These are phyloP conservation scores for Talaromyces sp. DNA, from an alignment of 2,329 filamentous ascomycete genomes.

Conservation along the genomic window DNA sequence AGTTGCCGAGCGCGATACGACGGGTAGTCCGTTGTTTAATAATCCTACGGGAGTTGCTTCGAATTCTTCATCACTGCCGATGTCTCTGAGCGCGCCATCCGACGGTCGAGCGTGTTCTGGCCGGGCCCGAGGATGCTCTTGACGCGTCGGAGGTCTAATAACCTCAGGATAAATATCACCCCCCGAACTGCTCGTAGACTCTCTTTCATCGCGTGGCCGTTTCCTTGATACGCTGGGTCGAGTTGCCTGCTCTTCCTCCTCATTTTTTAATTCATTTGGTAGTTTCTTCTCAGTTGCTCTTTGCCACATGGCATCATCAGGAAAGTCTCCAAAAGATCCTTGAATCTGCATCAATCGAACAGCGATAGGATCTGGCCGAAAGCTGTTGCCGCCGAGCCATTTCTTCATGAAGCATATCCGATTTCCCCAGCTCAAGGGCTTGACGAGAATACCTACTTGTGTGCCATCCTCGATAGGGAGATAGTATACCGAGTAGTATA, in stretches of 20 bases:
- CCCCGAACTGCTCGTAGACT: conserved; percentile 4
- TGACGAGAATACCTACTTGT: neutral
- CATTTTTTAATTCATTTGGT: neutral
- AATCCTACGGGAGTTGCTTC: neutral
- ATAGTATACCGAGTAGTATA: conserved; percentile 1
- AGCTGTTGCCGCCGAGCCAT: neutral
- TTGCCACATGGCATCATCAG: neutral
- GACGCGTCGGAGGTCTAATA: neutral
- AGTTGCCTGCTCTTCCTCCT: neutral
- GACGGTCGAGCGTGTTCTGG: neutral
- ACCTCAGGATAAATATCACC: neutral
- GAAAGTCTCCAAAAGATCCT: conserved; percentile 2
- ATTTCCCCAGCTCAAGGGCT: neutral
- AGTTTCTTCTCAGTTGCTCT: neutral
- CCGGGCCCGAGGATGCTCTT: neutral
- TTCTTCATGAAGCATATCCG: conserved; percentile 2
- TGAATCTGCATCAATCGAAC: neutral
- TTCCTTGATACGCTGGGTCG: neutral
- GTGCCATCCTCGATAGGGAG: conserved; percentile 3
- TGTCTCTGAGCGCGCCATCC: neutral
- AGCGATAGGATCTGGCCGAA: conserved; percentile 3
- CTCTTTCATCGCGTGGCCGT: neutral
- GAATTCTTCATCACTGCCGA: neutral
- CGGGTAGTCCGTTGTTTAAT: conserved; percentile 1
- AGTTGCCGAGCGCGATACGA: conserved; percentile 1